These are phyloP conservation scores for Coprinellus micaceus DNA, from an alignment of 768 basidiomycete species.

Conservation along the genomic window DNA sequence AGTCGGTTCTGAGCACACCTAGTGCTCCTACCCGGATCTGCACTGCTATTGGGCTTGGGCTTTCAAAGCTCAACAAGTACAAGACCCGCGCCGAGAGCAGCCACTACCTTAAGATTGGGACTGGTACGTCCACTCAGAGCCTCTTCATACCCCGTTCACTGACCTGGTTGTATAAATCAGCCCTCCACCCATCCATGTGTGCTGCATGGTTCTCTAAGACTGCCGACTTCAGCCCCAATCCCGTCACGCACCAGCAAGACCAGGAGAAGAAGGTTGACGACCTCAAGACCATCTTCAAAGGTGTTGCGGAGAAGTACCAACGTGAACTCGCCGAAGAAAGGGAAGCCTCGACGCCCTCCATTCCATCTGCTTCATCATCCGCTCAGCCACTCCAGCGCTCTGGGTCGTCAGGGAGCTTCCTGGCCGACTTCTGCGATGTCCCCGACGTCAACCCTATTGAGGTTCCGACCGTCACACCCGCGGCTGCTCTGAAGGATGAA, in stretches of 20 bases:
- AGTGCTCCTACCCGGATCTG: slow-evolving; percentile 11
- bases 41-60: slow-evolving; percentile 18
- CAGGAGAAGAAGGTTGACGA: neutral
- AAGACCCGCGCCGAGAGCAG: slow-evolving; percentile 15
- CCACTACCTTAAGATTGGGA: slow-evolving; percentile 27
- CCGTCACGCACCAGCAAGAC: neutral
- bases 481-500: slow-evolving; percentile 15
- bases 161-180: slow-evolving; percentile 14
- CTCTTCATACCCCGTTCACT: neutral
- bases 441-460: neutral
- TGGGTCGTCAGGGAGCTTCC: neutral
- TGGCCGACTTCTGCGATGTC: slow-evolving; percentile 13
- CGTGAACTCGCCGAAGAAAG: neutral
- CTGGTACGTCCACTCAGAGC: slow-evolving; percentile 19
- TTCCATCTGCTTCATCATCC: neutral
- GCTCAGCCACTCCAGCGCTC: neutral
- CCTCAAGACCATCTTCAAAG: neutral
- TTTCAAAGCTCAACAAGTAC: slow-evolving; percentile 27
- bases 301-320: neutral
- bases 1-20: neutral
- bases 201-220: slow-evolving; percentile 17
- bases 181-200: slow-evolving; percentile 24
- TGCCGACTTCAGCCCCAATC: neutral
- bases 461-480: neutral
- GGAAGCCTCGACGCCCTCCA: neutral